Evolutionary conservation across 495 filamentous ascomycete genomes (phyloP).

Genomic region (Aspergillus baeticus): DNA sequence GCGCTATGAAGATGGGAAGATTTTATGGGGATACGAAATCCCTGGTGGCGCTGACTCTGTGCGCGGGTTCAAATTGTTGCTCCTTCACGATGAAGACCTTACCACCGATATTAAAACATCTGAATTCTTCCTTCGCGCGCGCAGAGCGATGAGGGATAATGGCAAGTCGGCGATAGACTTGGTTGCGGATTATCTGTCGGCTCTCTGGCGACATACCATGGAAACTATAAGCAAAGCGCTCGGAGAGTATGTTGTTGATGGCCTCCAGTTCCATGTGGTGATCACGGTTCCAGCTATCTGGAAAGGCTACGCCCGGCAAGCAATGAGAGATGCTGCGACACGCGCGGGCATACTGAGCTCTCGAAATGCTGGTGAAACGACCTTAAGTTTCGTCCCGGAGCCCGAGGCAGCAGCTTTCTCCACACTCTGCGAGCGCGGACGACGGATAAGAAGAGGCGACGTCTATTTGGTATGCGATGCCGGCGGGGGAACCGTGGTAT

Average conservation of each 20-base stretch:
- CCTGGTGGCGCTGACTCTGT: slow-evolving; percentile 5
- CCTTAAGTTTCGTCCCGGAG: slow-evolving; percentile 7
- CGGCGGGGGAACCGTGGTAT: slow-evolving; percentile 9
- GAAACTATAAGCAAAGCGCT: slow-evolving; percentile 1
- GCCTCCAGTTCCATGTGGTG: slow-evolving; percentile 7
- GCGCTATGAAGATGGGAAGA: slow-evolving; percentile 4
- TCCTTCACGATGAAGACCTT: slow-evolving; percentile 4
- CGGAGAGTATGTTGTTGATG: slow-evolving; percentile 8
- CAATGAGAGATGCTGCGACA: slow-evolving; percentile 6
- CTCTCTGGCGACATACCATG: slow-evolving; percentile 4
- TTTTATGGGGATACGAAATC: slow-evolving; percentile 7
- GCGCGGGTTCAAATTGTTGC: slow-evolving; percentile 5
- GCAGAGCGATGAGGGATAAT: neutral
- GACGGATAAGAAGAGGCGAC: neutral
- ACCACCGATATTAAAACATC: neutral
- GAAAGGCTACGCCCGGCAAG: slow-evolving; percentile 9
- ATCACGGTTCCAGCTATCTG: slow-evolving; percentile 11
- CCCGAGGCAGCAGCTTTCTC: slow-evolving; percentile 9
- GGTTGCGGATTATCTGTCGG: slow-evolving; percentile 4
- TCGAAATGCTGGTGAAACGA: slow-evolving; percentile 4
- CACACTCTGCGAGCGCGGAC: slow-evolving; percentile 7
- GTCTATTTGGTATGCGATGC: slow-evolving; percentile 11
- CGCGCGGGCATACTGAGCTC: neutral
- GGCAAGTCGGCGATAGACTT: neutral
- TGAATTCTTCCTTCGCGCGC: slow-evolving; percentile 4